phyloP scores from a whole-genome alignment of 768 basidiomycete genomes.

The Mycena chlorophos region DNA sequence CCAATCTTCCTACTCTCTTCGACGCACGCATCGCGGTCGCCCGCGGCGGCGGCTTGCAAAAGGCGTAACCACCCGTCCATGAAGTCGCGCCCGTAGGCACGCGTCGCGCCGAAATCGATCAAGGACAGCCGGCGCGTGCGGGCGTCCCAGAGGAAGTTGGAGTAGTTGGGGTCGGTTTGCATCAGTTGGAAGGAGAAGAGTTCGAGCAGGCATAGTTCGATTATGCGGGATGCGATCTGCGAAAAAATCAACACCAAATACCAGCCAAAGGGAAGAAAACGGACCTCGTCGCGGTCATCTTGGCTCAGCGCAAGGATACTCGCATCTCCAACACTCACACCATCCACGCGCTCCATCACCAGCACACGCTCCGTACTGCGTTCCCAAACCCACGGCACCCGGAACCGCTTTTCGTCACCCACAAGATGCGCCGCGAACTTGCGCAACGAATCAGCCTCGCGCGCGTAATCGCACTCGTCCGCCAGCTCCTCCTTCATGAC shows the following conservation, averaged over 20 bases:
- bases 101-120: slow-evolving; percentile 95
- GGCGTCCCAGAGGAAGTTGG: slow-evolving; percentile 90
- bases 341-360: slow-evolving; percentile 85
- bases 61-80: slow-evolving; percentile 86
- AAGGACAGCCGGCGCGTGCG: slow-evolving; percentile 71
- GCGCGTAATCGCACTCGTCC: slow-evolving; percentile 89
- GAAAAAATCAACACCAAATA: not conserved
- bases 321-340: slow-evolving; percentile 75
- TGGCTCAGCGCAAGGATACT: slow-evolving; percentile 57
- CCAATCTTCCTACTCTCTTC: slow-evolving; percentile 79
- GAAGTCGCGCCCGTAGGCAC: slow-evolving; percentile 81
- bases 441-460: slow-evolving; percentile 74
- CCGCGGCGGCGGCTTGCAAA: slow-evolving; percentile 74
- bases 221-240: slow-evolving; percentile 80
- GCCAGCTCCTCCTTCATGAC: slow-evolving; percentile 86
- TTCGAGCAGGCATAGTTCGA: slow-evolving; percentile 86
- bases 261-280: slow-evolving; percentile 12
- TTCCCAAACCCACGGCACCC: slow-evolving; percentile 84
- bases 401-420: slow-evolving; percentile 65
- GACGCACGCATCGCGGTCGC: slow-evolving; percentile 66
- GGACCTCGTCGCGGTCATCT: slow-evolving; percentile 70
- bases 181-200: slow-evolving; percentile 89
- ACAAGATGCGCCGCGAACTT: slow-evolving; percentile 63
- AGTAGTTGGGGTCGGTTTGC: slow-evolving; percentile 99
- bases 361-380: slow-evolving; percentile 80